A percentile compares a stretch with the other conserved stretches of the same genome.
Evolutionary conservation across 805 yeast genomes (phyloP).

Genomic region (Saccharomycopsis selenospora): DNA sequence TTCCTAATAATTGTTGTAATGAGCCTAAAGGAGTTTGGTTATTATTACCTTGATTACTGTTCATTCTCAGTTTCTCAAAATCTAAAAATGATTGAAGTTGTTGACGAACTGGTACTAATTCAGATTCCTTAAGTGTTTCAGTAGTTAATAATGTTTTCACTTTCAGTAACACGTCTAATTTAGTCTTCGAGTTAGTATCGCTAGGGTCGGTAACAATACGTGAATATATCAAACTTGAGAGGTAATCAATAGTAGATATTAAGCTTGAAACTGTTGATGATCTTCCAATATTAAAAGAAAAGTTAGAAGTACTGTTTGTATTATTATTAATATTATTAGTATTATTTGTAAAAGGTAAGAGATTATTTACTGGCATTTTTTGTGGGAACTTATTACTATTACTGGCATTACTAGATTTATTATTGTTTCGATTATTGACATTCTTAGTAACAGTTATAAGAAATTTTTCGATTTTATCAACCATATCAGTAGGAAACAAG

Average conservation of each 20-base stretch:
- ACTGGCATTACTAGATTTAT: conserved; percentile 25
- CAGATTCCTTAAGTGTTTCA: conserved; percentile 31
- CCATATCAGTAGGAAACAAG: conserved; percentile 62
- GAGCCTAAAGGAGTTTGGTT: not conserved
- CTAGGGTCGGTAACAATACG: conserved; percentile 28
- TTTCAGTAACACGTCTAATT: conserved; percentile 14
- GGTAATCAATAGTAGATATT: conserved; percentile 30
- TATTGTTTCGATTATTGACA: conserved; percentile 33
- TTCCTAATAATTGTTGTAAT: not conserved
- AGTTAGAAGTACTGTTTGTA: not conserved
- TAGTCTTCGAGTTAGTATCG: conserved; percentile 24
- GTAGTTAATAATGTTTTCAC: conserved; percentile 21
- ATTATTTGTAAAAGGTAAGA: not conserved
- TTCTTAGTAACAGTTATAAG: conserved; percentile 46
- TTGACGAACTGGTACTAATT: conserved; percentile 33
- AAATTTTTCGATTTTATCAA: conserved; percentile 68
- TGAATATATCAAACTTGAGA: conserved; percentile 30
- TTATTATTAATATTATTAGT: not conserved
- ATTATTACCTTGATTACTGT: not conserved
- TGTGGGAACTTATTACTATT: conserved; percentile 14
- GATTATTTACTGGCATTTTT: conserved; percentile 1
- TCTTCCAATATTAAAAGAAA: not conserved
- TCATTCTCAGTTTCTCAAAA: conserved; percentile 25
- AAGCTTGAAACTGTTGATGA: conserved; percentile 27
- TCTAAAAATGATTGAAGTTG: conserved; percentile 34